A percentile compares a stretch with the other conserved stretches of the same genome.
phyloP scores from a whole-genome alignment of 352 stramenopile genomes.

The Plasmopara halstedii region DNA sequence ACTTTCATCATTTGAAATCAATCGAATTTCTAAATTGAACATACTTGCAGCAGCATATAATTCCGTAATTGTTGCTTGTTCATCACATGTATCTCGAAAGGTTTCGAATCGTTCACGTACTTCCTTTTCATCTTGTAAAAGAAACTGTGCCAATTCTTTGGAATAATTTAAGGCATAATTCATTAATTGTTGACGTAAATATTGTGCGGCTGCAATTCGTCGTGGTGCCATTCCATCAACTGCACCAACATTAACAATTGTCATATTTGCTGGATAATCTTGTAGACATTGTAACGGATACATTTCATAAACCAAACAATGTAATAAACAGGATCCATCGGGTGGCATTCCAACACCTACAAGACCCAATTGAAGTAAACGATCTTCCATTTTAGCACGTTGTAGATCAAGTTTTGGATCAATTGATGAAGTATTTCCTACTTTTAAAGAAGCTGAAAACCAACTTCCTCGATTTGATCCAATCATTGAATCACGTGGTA shows the following conservation, averaged over 20 bases:
- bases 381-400: constrained; percentile 69
- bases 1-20: constrained; percentile 75
- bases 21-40: constrained; percentile 75
- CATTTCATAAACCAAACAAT: constrained; percentile 83
- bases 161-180: constrained; percentile 67
- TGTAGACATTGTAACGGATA: constrained; percentile 69
- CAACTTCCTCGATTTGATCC: constrained; percentile 41
- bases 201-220: constrained; percentile 53
- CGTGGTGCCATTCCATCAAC: constrained; percentile 70
- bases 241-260: constrained; percentile 72
- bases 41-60: constrained; percentile 72
- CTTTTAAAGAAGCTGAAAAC: constrained; percentile 37
- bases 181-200: constrained; percentile 60
- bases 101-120: constrained; percentile 61
- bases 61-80: constrained; percentile 73
- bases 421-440: too few species aligned
- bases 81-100: constrained; percentile 60
- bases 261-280: constrained; percentile 66
- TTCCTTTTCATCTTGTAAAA: constrained; percentile 70
- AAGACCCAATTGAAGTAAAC: constrained; percentile 50
- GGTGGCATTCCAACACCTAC: constrained; percentile 75
- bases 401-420: constrained; percentile 65
- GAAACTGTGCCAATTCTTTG: constrained; percentile 42
- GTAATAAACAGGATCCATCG: constrained; percentile 72
- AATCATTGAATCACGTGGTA: neutral